Evolutionary conservation across 371 early-diverging fungal genomes (phyloP).

Genomic region (Circinella minor): DNA sequence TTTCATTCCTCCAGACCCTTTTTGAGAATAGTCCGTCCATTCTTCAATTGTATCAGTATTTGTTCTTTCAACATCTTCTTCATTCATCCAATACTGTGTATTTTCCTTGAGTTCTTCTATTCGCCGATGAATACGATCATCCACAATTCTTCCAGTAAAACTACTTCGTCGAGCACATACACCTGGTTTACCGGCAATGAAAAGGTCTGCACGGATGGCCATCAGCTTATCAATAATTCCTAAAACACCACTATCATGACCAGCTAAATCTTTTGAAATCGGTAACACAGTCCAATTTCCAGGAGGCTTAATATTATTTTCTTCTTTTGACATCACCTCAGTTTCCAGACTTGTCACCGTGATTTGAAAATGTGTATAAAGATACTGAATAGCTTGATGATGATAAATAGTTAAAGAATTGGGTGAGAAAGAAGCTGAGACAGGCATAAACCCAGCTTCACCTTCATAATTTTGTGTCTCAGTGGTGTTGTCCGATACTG

Average conservation of each 20-base stretch:
- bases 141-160: conserved; percentile 38
- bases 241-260: conserved; percentile 25
- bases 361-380: conserved; percentile 30
- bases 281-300: conserved; percentile 36
- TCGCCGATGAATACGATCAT: conserved; percentile 25
- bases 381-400: conserved; percentile 34
- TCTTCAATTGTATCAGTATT: neutral
- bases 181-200: conserved; percentile 37
- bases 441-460: conserved; percentile 12
- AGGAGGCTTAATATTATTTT: conserved; percentile 13
- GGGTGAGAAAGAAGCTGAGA: conserved; percentile 28
- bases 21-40: conserved; percentile 10
- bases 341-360: conserved; percentile 28
- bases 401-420: conserved; percentile 26
- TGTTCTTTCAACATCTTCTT: neutral
- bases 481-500: conserved; percentile 11
- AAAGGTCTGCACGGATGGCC: conserved; percentile 35
- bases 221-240: conserved; percentile 44
- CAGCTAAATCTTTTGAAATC: conserved; percentile 14
- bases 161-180: conserved; percentile 35
- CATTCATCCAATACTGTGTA: neutral
- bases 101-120: conserved; percentile 5
- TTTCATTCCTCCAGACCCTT: conserved; percentile 14
- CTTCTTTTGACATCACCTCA: neutral
- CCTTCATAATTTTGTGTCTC: neutral